These are phyloP conservation scores for Zangia roseola DNA, from an alignment of 768 basidiomycete genomes.

Conservation along the genomic window DNA sequence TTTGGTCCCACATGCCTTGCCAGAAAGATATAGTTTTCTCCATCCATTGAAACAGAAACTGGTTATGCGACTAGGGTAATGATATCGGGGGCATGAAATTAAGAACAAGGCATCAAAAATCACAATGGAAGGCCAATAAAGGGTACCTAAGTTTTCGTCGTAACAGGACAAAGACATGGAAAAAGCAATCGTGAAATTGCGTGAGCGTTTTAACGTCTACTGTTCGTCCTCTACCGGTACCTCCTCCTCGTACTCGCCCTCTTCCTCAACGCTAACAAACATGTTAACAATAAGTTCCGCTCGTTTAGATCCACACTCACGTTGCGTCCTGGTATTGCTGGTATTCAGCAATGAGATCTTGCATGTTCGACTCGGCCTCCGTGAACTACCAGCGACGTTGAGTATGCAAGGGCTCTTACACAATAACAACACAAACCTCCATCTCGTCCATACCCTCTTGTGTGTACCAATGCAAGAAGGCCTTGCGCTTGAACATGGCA, in stretches of 20 bases:
- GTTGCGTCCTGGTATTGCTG: conserved; percentile 95
- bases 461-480: conserved; percentile 98
- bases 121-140: conserved; percentile 32
- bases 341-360: conserved; percentile 97
- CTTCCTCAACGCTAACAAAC: conserved; percentile 71
- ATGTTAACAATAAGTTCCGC: conserved; percentile 10
- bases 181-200: conserved; percentile 18
- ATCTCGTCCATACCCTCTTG: conserved; percentile 99
- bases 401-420: background rate
- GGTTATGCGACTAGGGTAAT: conserved; percentile 31
- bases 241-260: conserved; percentile 89
- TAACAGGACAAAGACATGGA: conserved; percentile 18
- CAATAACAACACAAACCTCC: conserved; percentile 52
- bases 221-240: conserved; percentile 58
- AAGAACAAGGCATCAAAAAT: conserved; percentile 27
- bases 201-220: conserved; percentile 30
- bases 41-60: conserved; percentile 9
- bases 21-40: background rate
- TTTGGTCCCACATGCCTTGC: conserved; percentile 7
- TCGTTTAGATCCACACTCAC: conserved; percentile 45
- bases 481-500: conserved; percentile 99
- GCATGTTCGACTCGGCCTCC: conserved; percentile 99
- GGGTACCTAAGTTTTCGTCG: conserved; percentile 37
- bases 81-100: conserved; percentile 26
- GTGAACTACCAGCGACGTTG: conserved; percentile 60